Base-by-base conservation (phyloP, 192 early-diverging fungal species). In the Coemansia sp. region DNA sequence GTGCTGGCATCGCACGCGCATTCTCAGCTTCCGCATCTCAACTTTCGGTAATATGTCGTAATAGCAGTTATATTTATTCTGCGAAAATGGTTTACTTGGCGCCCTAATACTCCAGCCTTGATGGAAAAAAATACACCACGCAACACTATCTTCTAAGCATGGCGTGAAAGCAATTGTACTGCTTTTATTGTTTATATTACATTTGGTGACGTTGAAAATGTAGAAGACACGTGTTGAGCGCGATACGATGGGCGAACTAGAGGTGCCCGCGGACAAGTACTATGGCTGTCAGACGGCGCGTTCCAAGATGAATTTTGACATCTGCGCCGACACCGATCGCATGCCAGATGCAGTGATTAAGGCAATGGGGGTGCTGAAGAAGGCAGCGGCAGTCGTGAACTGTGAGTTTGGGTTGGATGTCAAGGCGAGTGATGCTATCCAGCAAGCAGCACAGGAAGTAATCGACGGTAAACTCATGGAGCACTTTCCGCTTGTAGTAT, bases 401-500 rank as follows among this genome's bases (percentile, higher is more conserved):
- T 88, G 93, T 82, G 88, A 91, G 53, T 91, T 91, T 76, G 92
- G 92, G 30, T 85, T 96, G 62, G 91, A 96, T 66, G 54, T 70
- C 57, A 88, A 80, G 53, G 85, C 96, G 38, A 94, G 92, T 69
- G 83, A 91, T 30, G 90, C 95, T 21, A 98, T 98, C 60, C 83
- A 92, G 61, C 78, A 89, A 62, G 96, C 96, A 26, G 86, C 93
- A 27, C 86, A 94, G 65, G 94, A 96, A 83, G 94, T 98, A 49
- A 94, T 96, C 57, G 87, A 88, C 30, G 97, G 94, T 54, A 89
- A 89, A 71, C 88, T 95, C 63, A 88, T 91, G 72, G 93, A 93
- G 50, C 93, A 99, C 76, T 99, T 99, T 85, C 97, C 97, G 28
- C 85, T 99, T 56, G 97, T 99, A 22, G 94, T 99, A 49, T 99